A percentile compares a stretch with the other conserved stretches of the same genome.
Conservation (phyloP, 495 filamentous ascomycete genomes). For the Hypoxylon crocopeplum region DNA sequence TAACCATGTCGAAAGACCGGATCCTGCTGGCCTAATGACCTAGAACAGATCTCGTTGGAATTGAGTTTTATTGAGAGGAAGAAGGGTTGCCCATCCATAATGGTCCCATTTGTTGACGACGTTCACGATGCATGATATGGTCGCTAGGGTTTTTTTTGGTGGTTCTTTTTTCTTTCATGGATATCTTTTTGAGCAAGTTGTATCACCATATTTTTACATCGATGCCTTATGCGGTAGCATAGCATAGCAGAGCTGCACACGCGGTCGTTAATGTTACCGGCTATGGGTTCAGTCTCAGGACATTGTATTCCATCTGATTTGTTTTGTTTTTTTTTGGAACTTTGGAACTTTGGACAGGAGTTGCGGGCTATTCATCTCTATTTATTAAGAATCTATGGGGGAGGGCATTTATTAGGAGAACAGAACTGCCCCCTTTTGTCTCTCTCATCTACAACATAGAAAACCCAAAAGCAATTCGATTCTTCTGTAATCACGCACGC, state of each 20-base stretch:
- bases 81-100: too few relatives aligned
- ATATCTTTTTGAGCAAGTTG: conserved; percentile 27
- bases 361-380: conserved; percentile 25
- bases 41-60: too few relatives aligned
- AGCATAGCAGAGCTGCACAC: conserved; percentile 11
- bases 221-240: conserved; percentile 7
- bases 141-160: not conserved
- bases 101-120: conserved; percentile 19
- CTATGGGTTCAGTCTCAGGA: conserved; percentile 35
- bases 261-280: conserved; percentile 18
- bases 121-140: conserved; percentile 10
- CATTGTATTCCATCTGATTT: conserved; percentile 4
- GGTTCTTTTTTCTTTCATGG: conserved; percentile 1
- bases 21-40: conserved; percentile 5
- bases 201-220: conserved; percentile 27
- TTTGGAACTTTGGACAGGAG: conserved; percentile 6
- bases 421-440: conserved; percentile 29
- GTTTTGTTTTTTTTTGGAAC: not conserved
- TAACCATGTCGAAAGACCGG: conserved; percentile 54
- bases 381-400: conserved; percentile 16
- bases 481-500: too few relatives aligned
- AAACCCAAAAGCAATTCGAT: conserved; percentile 15
- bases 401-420: conserved; percentile 22
- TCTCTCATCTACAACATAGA: conserved; percentile 16
- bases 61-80: too few relatives aligned